Percentiles rank a stretch among this genome's conserved stretches.
Conservation (phyloP, 345 rosid genomes). For the Arabis hirsuta region DNA sequence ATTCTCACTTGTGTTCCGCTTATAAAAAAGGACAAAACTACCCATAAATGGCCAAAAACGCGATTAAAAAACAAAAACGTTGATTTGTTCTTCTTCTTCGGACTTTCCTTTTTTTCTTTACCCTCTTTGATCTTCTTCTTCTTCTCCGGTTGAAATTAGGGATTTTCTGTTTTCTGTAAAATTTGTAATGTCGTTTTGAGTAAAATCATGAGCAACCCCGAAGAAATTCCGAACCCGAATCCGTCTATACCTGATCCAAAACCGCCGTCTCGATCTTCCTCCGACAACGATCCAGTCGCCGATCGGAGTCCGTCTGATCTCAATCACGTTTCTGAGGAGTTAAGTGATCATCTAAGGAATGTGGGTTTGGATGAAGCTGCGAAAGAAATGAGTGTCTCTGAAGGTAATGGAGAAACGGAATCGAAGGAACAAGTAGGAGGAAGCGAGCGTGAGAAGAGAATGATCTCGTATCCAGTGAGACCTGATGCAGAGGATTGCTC, state of each 20-base stretch:
- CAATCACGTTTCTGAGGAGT: constrained; percentile 30
- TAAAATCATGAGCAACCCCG: constrained; percentile 44
- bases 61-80: background rate
- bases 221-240: constrained; percentile 24
- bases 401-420: constrained; percentile 18
- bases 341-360: constrained; percentile 39
- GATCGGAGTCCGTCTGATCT: constrained; percentile 37
- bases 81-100: constrained; percentile 19
- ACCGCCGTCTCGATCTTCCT: constrained; percentile 33
- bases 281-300: constrained; percentile 29
- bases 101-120: background rate
- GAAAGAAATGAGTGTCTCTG: constrained; percentile 9
- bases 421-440: constrained; percentile 10
- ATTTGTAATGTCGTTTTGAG: constrained; percentile 27
- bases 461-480: constrained; percentile 70
- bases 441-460: constrained; percentile 40
- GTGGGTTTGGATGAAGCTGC: constrained; percentile 46
- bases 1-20: constrained; percentile 6
- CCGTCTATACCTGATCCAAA: constrained; percentile 17
- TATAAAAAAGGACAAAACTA: constrained; percentile 4
- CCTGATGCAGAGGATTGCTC: constrained; percentile 92
- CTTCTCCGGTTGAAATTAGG: constrained; percentile 23
- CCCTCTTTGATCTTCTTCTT: constrained; percentile 24
- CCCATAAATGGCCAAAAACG: constrained; percentile 1
- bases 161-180: constrained; percentile 24